Conservation (phyloP, 1,139 yeast genomes). For the Diutina siamensis region DNA sequence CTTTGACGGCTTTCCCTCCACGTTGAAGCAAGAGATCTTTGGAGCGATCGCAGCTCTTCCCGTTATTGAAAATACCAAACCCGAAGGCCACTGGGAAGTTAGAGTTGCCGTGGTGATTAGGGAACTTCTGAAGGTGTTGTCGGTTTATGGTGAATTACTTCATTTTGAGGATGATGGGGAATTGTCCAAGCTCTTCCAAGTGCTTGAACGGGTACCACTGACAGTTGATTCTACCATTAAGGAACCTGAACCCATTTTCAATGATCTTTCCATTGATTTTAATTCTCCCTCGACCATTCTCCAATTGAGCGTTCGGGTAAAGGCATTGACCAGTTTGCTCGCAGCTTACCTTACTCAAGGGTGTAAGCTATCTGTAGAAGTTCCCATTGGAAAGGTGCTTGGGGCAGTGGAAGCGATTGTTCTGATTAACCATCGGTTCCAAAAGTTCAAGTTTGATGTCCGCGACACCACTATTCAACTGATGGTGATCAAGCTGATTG, state of each 20-base stretch:
- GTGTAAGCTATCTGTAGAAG: background rate
- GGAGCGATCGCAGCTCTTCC: slow-evolving; percentile 1
- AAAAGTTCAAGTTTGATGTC: background rate
- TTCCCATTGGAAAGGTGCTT: background rate
- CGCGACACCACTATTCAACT: background rate
- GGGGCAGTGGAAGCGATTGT: slow-evolving; percentile 1
- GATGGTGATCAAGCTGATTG: background rate
- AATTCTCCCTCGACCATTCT: background rate
- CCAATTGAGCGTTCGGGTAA: background rate
- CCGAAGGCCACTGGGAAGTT: background rate
- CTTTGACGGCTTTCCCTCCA: background rate
- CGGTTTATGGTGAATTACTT: background rate
- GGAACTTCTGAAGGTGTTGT: background rate
- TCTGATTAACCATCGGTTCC: background rate
- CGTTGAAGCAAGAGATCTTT: background rate
- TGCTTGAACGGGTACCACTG: background rate
- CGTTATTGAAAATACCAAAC: background rate
- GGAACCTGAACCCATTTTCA: background rate
- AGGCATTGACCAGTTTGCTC: background rate
- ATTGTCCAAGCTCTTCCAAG: background rate
- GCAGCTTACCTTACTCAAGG: background rate
- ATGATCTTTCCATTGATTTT: slow-evolving; percentile 1
- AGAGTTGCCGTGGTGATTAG: background rate
- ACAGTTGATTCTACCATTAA: background rate
- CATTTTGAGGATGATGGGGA: background rate